phyloP scores from a whole-genome alignment of 805 yeast genomes.

The Candida chilensis region DNA sequence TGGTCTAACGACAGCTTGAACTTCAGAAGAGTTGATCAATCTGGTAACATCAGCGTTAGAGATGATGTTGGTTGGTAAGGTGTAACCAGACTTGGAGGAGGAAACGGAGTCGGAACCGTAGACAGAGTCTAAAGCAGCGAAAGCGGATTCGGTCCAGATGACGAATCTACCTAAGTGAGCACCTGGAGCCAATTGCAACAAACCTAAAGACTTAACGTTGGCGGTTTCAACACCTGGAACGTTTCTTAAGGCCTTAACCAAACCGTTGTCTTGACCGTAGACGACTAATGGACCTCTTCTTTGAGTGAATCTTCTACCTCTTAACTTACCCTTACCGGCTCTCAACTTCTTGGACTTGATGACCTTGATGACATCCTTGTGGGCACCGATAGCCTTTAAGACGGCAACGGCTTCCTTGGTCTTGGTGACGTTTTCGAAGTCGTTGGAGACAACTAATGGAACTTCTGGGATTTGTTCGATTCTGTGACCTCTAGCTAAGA shows the following conservation, averaged over 20 bases:
- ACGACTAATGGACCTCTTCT: constrained; percentile 99
- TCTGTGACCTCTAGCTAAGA: constrained; percentile 99
- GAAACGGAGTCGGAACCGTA: constrained; percentile 90
- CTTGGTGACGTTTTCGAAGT: constrained; percentile 86
- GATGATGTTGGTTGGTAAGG: constrained; percentile 90
- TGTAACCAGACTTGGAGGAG: constrained; percentile 80
- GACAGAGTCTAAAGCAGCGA: constrained; percentile 91
- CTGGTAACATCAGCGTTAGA: constrained; percentile 94
- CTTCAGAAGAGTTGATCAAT: constrained; percentile 97
- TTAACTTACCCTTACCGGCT: constrained; percentile 99
- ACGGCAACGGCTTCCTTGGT: constrained; percentile 98
- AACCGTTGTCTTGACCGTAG: constrained; percentile 96
- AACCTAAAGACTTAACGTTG: constrained; percentile 84
- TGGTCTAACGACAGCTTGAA: constrained; percentile 94
- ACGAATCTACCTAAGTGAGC: constrained; percentile 99
- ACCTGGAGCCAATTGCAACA: constrained; percentile 99
- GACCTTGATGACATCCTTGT: constrained; percentile 96
- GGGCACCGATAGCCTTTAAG: constrained; percentile 98
- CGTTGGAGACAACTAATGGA: constrained; percentile 94
- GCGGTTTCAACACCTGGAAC: constrained; percentile 99
- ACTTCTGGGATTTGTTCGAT: constrained; percentile 97
- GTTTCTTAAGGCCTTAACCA: constrained; percentile 98
- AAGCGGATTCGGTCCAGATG: constrained; percentile 99
- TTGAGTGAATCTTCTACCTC: constrained; percentile 99
- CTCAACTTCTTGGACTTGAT: constrained; percentile 97